A percentile compares a stretch with the other conserved stretches of the same genome.
Evolutionary conservation across 345 rosid genomes (phyloP).

Genomic region (Linum lewisii): DNA sequence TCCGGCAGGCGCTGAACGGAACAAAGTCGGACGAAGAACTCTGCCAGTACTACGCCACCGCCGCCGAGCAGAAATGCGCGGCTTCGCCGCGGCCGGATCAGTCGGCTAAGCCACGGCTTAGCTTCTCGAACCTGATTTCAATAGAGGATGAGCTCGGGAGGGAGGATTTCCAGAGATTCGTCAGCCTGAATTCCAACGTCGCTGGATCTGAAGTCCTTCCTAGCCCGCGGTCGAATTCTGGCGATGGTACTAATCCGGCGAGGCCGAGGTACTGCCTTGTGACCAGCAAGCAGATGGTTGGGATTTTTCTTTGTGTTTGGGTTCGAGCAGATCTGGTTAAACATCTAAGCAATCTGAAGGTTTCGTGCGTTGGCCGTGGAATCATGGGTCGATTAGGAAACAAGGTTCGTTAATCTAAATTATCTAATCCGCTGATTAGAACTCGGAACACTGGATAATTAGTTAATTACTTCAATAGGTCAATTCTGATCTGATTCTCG

Average conservation of each 20-base stretch:
- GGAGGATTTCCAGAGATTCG: slow-evolving; percentile 25
- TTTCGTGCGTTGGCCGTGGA: slow-evolving; percentile 89
- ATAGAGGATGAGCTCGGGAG: slow-evolving; percentile 34
- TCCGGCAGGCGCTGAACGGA: slow-evolving; percentile 53
- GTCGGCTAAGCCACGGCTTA: slow-evolving; percentile 25
- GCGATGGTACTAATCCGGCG: slow-evolving; percentile 14
- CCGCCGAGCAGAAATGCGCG: slow-evolving; percentile 7
- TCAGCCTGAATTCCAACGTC: slow-evolving; percentile 9
- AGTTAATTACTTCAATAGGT: background rate
- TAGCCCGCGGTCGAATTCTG: slow-evolving; percentile 12
- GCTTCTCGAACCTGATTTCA: slow-evolving; percentile 50
- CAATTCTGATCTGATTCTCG: background rate
- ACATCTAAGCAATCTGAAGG: slow-evolving; percentile 54
- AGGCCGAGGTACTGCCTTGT: slow-evolving; percentile 45
- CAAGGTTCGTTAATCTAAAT: slow-evolving; percentile 49
- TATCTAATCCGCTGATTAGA: no score
- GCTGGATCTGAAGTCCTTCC: slow-evolving; percentile 17
- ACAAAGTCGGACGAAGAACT: slow-evolving; percentile 17
- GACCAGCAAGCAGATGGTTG: slow-evolving; percentile 95
- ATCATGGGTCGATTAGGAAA: slow-evolving; percentile 96
- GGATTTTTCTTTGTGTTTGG: slow-evolving; percentile 83
- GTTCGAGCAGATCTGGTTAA: slow-evolving; percentile 51
- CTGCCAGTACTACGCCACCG: slow-evolving; percentile 15
- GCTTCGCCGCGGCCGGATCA: slow-evolving; percentile 10
- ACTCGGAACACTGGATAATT: no score